phyloP scores from a whole-genome alignment of 1,284 basidiomycete species.

The Apiotrichum mycotoxinovorans region DNA sequence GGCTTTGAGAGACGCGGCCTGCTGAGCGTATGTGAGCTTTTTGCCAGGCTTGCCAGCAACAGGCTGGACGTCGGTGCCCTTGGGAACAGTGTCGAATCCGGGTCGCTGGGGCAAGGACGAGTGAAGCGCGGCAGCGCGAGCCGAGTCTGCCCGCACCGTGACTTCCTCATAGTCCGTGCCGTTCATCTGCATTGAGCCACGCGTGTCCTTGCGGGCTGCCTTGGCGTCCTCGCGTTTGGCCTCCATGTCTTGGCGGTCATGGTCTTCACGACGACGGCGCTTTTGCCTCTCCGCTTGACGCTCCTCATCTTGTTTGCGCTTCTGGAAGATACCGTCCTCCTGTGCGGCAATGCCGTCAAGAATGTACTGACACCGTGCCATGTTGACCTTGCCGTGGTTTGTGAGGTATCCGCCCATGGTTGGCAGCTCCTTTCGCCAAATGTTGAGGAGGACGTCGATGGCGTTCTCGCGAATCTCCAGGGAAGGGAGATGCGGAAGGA shows the following conservation, averaged over 20 bases:
- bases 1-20: slow-evolving; percentile 53
- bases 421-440: slow-evolving; percentile 90
- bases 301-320: slow-evolving; percentile 88
- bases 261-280: slow-evolving; percentile 74
- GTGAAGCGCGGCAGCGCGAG: slow-evolving; percentile 45
- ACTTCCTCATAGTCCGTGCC: slow-evolving; percentile 49
- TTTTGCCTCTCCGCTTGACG: slow-evolving; percentile 86
- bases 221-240: neutral
- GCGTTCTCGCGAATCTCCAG: slow-evolving; percentile 99
- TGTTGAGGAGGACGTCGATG: slow-evolving; percentile 90
- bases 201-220: neutral
- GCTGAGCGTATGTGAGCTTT: slow-evolving; percentile 26
- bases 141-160: slow-evolving; percentile 27
- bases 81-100: slow-evolving; percentile 62
- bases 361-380: slow-evolving; percentile 85
- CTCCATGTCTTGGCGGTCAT: slow-evolving; percentile 54
- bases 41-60: slow-evolving; percentile 18
- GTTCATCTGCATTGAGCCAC: slow-evolving; percentile 47
- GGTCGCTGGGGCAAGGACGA: slow-evolving; percentile 60
- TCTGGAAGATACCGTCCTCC: slow-evolving; percentile 94
- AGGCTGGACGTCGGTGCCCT: slow-evolving; percentile 28
- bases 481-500: slow-evolving; percentile 94
- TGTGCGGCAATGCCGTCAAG: slow-evolving; percentile 85
- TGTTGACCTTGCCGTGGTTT: slow-evolving; percentile 84
- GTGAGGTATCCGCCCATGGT: slow-evolving; percentile 97